Evolutionary conservation across 2,329 filamentous ascomycete genomes (phyloP).

Genomic region (Trichoderma semiorbis): DNA sequence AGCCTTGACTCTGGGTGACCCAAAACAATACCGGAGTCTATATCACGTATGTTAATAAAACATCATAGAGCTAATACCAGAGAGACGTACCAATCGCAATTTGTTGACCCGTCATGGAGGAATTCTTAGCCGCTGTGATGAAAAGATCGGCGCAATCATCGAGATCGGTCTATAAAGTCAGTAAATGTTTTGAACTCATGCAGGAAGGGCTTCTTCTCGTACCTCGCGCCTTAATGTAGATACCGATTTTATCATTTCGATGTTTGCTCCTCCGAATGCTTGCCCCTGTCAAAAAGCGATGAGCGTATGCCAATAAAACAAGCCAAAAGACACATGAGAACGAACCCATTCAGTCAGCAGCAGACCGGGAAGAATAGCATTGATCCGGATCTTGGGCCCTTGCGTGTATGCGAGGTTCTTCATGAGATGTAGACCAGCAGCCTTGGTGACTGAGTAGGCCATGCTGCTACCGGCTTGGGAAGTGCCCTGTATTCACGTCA

Average conservation of each 20-base stretch:
- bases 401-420: constrained; percentile 14
- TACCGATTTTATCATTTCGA: not conserved
- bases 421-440: constrained; percentile 12
- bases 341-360: constrained; percentile 15
- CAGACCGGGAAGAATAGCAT: constrained; percentile 12
- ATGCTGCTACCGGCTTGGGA: constrained; percentile 4
- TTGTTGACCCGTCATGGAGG: constrained; percentile 14
- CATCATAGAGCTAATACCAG: too few species aligned
- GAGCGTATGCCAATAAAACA: not conserved
- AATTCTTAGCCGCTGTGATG: constrained; percentile 3
- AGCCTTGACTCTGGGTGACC: not conserved
- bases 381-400: constrained; percentile 14
- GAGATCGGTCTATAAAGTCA: not conserved
- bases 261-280: not conserved
- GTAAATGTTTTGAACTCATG: not conserved
- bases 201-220: not conserved
- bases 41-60: not conserved
- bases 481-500: not conserved
- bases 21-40: constrained; percentile 7
- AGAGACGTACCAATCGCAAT: constrained; percentile 3
- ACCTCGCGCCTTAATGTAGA: constrained; percentile 9
- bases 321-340: not conserved
- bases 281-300: not conserved
- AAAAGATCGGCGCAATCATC: constrained; percentile 8
- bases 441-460: constrained; percentile 13